Percentiles rank a stretch among this genome's conserved stretches.
These are phyloP conservation scores for Juglanconis sp. DNA, from an alignment of 2,329 filamentous ascomycete species.

Conservation along the genomic window DNA sequence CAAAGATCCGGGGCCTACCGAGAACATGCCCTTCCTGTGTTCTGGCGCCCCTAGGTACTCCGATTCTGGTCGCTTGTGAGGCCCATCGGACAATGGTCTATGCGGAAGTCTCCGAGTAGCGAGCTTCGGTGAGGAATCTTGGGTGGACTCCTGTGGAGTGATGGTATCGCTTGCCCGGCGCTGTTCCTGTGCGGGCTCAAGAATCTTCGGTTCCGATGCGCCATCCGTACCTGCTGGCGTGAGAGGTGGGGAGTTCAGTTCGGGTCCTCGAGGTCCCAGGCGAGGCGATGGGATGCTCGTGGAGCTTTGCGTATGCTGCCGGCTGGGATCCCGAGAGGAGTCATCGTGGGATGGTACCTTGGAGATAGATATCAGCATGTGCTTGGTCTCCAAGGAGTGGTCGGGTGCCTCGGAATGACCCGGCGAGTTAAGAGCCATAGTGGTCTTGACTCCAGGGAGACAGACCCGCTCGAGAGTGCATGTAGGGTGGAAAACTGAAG, in stretches of 20 bases:
- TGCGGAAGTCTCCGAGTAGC: slow-evolving; percentile 39
- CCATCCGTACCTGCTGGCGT: slow-evolving; percentile 74
- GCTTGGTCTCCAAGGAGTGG: not conserved
- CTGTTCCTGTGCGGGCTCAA: slow-evolving; percentile 20
- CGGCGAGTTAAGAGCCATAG: not conserved
- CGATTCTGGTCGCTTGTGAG: slow-evolving; percentile 12
- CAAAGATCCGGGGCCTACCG: slow-evolving; percentile 49
- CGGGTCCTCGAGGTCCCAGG: slow-evolving; percentile 63
- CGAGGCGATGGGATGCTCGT: slow-evolving; percentile 64
- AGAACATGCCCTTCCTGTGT: slow-evolving; percentile 56
- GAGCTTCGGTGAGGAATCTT: slow-evolving; percentile 44
- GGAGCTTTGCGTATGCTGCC: slow-evolving; percentile 62
- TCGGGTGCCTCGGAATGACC: not conserved
- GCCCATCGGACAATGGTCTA: slow-evolving; percentile 37
- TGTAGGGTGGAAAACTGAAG: not conserved
- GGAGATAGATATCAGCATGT: slow-evolving; percentile 19
- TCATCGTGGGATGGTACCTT: slow-evolving; percentile 59
- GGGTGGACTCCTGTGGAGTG: slow-evolving; percentile 67
- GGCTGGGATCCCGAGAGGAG: slow-evolving; percentile 54
- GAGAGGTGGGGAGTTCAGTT: slow-evolving; percentile 82
- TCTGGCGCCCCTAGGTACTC: slow-evolving; percentile 24
- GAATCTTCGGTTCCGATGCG: slow-evolving; percentile 29
- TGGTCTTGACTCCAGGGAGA: not conserved
- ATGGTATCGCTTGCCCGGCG: slow-evolving; percentile 38
- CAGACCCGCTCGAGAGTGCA: not conserved